These are phyloP conservation scores for Candida stauntonica DNA, from an alignment of 805 yeast genomes.

Conservation along the genomic window DNA sequence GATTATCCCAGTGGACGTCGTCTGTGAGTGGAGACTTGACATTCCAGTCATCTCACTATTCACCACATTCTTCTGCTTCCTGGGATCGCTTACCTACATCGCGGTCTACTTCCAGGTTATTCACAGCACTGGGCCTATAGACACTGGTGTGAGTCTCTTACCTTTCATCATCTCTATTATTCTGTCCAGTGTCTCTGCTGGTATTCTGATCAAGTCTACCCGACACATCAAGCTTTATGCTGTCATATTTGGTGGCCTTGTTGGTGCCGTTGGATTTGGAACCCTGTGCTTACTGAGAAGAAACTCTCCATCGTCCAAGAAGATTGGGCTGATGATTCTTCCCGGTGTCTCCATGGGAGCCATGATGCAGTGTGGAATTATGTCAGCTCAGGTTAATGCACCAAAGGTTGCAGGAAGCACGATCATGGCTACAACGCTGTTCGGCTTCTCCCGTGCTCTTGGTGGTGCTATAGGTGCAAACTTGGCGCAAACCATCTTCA, in stretches of 20 bases:
- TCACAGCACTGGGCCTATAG: slow-evolving; percentile 26
- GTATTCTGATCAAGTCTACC: slow-evolving; percentile 30
- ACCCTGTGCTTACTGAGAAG: slow-evolving; percentile 30
- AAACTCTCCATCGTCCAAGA: slow-evolving; percentile 25
- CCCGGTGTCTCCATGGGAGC: slow-evolving; percentile 36
- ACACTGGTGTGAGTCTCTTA: slow-evolving; percentile 22
- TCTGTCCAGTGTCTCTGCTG: slow-evolving; percentile 17
- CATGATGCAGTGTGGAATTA: slow-evolving; percentile 15
- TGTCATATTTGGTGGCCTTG: slow-evolving; percentile 24
- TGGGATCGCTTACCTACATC: slow-evolving; percentile 33
- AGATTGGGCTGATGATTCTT: slow-evolving; percentile 35
- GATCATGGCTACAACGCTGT: slow-evolving; percentile 43
- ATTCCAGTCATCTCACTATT: slow-evolving; percentile 29
- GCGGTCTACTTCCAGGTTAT: slow-evolving; percentile 52
- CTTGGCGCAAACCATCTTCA: slow-evolving; percentile 39
- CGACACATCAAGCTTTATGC: slow-evolving; percentile 33
- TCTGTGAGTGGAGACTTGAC: slow-evolving; percentile 33
- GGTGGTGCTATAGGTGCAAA: slow-evolving; percentile 43
- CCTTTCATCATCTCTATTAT: slow-evolving; percentile 21
- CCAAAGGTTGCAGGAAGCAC: slow-evolving; percentile 48
- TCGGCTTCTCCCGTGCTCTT: slow-evolving; percentile 41
- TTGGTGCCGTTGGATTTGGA: slow-evolving; percentile 34
- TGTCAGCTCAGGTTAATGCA: slow-evolving; percentile 41
- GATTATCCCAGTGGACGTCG: slow-evolving; percentile 37
- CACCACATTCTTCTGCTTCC: slow-evolving; percentile 36